Percentiles rank a stretch among this genome's conserved stretches.
phyloP scores from a whole-genome alignment of 176 grass and related monocot species.

The Alopecurus myosuroides region DNA sequence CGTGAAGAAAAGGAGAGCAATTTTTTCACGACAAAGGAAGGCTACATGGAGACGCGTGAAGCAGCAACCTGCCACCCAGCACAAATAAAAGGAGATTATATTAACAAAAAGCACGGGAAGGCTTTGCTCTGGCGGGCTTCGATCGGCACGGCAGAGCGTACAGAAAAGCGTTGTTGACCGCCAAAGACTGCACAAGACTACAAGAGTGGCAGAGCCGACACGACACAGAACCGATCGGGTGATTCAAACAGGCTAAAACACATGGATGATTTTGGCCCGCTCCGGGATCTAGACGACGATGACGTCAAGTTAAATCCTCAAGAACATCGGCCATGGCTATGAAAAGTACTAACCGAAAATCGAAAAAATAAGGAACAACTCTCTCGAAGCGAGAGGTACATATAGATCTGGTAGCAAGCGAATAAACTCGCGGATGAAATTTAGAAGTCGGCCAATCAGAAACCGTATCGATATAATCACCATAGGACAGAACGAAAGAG shows the following conservation, averaged over 20 bases:
- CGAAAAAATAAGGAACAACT: not conserved
- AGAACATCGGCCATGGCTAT: not conserved
- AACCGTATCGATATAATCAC: not conserved
- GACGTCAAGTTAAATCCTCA: not conserved
- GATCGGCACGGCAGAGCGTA: not conserved
- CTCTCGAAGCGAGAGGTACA: too few species aligned
- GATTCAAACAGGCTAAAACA: not conserved
- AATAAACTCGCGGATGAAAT: too few species aligned
- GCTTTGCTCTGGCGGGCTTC: too few species aligned
- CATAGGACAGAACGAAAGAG: not conserved
- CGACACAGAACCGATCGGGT: not conserved
- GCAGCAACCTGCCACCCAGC: not conserved
- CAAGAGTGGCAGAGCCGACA: not conserved
- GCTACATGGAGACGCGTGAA: too few species aligned
- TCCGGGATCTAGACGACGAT: not conserved
- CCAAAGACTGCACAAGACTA: not conserved
- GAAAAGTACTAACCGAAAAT: not conserved
- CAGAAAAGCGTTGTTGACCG: not conserved
- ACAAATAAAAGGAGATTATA: not conserved
- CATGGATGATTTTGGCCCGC: not conserved
- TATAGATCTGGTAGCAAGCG: too few species aligned
- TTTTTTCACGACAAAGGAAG: not conserved
- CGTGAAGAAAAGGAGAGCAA: too few species aligned
- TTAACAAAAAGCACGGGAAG: not conserved
- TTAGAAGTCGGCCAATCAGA: too few species aligned